These are phyloP conservation scores for Hyphopichia khmerensis DNA, from an alignment of 1,139 yeast genomes.

Conservation along the genomic window DNA sequence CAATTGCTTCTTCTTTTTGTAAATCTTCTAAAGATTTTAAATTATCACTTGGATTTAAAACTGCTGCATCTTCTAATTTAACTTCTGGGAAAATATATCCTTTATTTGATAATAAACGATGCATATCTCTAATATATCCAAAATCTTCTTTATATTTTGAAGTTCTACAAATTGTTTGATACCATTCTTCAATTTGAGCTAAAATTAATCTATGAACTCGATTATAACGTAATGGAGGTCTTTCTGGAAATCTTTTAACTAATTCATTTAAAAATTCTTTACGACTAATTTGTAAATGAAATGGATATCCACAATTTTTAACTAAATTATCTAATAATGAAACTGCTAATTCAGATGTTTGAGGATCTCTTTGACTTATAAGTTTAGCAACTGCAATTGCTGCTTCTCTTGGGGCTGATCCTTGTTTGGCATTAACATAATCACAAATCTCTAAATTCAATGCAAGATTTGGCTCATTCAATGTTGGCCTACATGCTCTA, in stretches of 20 bases:
- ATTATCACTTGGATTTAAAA: conserved; percentile 86
- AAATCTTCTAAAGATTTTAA: conserved; percentile 87
- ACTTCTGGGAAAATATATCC: conserved; percentile 92
- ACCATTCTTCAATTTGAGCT: conserved; percentile 96
- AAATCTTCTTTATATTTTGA: conserved; percentile 89
- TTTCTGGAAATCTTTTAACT: conserved; percentile 90
- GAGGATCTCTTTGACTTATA: conserved; percentile 80
- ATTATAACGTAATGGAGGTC: conserved; percentile 85
- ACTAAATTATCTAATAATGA: conserved; percentile 81
- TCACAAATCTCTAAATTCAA: conserved; percentile 92
- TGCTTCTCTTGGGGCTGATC: conserved; percentile 88
- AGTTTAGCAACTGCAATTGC: conserved; percentile 85
- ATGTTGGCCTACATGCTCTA: conserved; percentile 85
- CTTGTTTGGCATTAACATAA: conserved; percentile 88
- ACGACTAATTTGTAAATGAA: conserved; percentile 90
- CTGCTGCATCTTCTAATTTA: conserved; percentile 88
- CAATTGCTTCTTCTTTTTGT: conserved; percentile 88
- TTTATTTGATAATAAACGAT: conserved; percentile 79
- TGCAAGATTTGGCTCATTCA: conserved; percentile 85
- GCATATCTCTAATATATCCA: conserved; percentile 94
- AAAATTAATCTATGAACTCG: conserved; percentile 81
- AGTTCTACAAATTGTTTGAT: conserved; percentile 89
- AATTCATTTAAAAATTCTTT: conserved; percentile 92
- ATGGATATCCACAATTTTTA: conserved; percentile 96
- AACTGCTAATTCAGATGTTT: conserved; percentile 62